These are phyloP conservation scores for Russula sp. DNA, from an alignment of 768 basidiomycete genomes.

Conservation along the genomic window DNA sequence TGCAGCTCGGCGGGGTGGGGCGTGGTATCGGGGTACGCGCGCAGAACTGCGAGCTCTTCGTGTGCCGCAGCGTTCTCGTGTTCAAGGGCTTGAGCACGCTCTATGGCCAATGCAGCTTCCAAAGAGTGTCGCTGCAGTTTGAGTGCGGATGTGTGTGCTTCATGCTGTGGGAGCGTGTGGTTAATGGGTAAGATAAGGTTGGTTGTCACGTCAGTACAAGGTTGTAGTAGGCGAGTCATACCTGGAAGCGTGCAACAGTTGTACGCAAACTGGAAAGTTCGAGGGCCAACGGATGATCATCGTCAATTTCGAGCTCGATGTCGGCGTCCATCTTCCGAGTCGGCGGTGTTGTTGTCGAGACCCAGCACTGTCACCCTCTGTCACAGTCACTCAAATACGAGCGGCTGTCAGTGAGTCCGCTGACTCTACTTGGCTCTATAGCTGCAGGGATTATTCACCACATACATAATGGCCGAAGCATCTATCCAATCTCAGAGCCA, in stretches of 20 bases:
- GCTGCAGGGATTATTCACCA: background rate
- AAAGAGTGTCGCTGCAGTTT: conserved; percentile 61
- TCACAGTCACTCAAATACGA: conserved; percentile 7
- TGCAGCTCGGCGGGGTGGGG: conserved; percentile 36
- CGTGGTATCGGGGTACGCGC: conserved; percentile 44
- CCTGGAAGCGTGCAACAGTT: conserved; percentile 35
- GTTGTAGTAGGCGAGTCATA: conserved; percentile 8
- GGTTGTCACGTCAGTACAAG: background rate
- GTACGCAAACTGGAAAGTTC: conserved; percentile 35
- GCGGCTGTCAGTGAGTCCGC: no score
- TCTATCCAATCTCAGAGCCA: conserved; percentile 4
- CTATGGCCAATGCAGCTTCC: conserved; percentile 44
- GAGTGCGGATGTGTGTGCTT: conserved; percentile 57
- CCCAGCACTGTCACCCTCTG: background rate
- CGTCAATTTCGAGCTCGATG: conserved; percentile 25
- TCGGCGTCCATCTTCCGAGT: conserved; percentile 14
- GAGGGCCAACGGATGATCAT: conserved; percentile 36
- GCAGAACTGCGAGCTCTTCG: conserved; percentile 52
- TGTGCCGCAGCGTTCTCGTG: conserved; percentile 51
- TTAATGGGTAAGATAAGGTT: background rate
- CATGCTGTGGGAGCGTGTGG: conserved; percentile 45
- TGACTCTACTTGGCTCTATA: background rate
- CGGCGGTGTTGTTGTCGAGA: background rate
- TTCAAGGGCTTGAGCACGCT: conserved; percentile 45
- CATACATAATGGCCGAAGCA: conserved; percentile 14